A percentile compares a stretch with the other conserved stretches of the same genome.
Evolutionary conservation across 2,329 filamentous ascomycete genomes (phyloP).

Genomic region (Rhynchosporium secalis): DNA sequence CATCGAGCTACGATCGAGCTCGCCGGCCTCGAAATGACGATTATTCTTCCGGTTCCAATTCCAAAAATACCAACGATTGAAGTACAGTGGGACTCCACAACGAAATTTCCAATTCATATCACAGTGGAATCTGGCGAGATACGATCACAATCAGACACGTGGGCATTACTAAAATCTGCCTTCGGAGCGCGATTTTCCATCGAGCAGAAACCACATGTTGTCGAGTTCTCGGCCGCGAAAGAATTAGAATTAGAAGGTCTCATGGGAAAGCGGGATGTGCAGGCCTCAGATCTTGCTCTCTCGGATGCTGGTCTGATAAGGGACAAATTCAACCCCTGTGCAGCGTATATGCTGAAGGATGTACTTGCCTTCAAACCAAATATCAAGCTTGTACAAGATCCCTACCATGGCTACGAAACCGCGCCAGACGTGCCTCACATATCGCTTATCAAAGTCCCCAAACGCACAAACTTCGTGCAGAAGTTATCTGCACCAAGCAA

Average conservation of each 20-base stretch:
- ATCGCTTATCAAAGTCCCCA: conserved; percentile 51
- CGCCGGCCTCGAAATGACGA: conserved; percentile 20
- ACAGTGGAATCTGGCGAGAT: conserved; percentile 48
- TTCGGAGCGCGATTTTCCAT: conserved; percentile 32
- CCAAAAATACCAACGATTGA: conserved; percentile 28
- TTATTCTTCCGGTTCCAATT: conserved; percentile 30
- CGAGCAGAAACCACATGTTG: conserved; percentile 20
- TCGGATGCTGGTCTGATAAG: conserved; percentile 28
- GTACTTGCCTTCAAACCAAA: conserved; percentile 49
- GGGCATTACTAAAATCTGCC: conserved; percentile 27
- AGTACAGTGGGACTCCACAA: conserved; percentile 37
- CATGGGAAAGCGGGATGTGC: conserved; percentile 8
- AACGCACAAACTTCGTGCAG: conserved; percentile 61
- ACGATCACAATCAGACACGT: conserved; percentile 27
- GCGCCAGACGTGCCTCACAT: conserved; percentile 50
- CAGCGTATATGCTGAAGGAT: conserved; percentile 42
- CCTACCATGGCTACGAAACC: conserved; percentile 42
- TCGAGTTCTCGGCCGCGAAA: conserved; percentile 26
- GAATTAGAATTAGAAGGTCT: not conserved
- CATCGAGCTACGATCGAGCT: conserved; percentile 48
- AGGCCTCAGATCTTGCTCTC: not conserved
- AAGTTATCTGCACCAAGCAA: conserved; percentile 12
- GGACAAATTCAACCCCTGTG: conserved; percentile 27
- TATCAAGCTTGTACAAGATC: conserved; percentile 43
- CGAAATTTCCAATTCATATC: conserved; percentile 24